Base-by-base conservation (phyloP, 2,329 filamentous ascomycete genomes). In the Emmonsiellopsis sp. region DNA sequence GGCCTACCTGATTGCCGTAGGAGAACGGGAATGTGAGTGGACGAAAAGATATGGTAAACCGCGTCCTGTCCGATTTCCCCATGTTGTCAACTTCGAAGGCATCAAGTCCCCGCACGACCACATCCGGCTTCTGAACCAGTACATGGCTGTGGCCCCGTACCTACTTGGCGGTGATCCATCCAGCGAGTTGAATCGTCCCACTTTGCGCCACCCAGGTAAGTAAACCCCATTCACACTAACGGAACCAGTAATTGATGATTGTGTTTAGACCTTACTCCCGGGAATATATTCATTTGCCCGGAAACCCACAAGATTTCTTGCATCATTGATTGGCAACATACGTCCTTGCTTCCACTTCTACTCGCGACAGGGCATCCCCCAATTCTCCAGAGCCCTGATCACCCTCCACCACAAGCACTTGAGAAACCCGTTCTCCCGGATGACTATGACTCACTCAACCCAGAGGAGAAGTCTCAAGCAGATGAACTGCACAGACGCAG, bases 351-450 rank as follows among this genome's bases (percentile, higher is more conserved):
- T 11, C 53, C 53, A 43, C 53, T 54, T 11, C 41, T 54, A 26
- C 32, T 54, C 7, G 43, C 20, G 3, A 43, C 53, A 43, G 53
- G 53, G 7, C 41, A 54, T 44, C 53, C 53, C 11, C 34, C 34
- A 37, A 11, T 58, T 43, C 60, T 64, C 52, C 56, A 65, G 34
- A 65, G 62, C 37, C 63, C 61, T 20, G 61, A 65, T 31, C 37
- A 56, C 3, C 45, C 55, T 13, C 55, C 52, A 5, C 57, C 59
- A 51, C 37, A 53, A 15, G 50, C 35, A 4, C 49, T 63, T 11
- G 50, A 42, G 9, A 49, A 57, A 16, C 63, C 62, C 37, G 50
- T 50, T 9, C 57, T 59, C 30, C 61, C 59, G 35, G 41, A 50
- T 3, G 50, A 56, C 5, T 66, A 64, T 41, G 51, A 56, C n/a